A percentile compares a stretch with the other conserved stretches of the same genome.
Evolutionary conservation across 1,284 basidiomycete species (phyloP).

Genomic region (Cerrena zonata): DNA sequence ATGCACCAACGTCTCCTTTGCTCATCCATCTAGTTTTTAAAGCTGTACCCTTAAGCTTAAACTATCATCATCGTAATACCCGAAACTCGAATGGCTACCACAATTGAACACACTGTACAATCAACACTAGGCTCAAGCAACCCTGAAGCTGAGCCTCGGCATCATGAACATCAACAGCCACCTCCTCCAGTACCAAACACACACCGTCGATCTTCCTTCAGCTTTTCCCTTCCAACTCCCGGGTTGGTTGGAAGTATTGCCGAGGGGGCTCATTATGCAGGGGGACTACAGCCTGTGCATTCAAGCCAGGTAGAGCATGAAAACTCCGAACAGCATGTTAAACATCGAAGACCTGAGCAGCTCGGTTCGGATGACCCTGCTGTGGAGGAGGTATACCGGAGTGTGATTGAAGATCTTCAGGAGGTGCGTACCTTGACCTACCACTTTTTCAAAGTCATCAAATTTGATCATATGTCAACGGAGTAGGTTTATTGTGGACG

Average conservation of each 20-base stretch:
- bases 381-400: constrained; percentile 16
- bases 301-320: constrained; percentile 2
- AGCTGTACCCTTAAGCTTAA: too few species aligned
- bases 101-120: not conserved
- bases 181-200: constrained; percentile 12
- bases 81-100: not conserved
- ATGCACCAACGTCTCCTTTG: too few species aligned
- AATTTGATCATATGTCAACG: not conserved
- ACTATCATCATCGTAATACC: too few species aligned
- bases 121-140: not conserved
- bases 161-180: constrained; percentile 4
- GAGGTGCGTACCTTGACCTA: constrained; percentile 32
- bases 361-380: constrained; percentile 15
- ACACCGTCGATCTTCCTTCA: constrained; percentile 38
- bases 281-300: constrained; percentile 18
- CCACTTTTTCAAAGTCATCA: not conserved
- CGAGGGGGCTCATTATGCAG: constrained; percentile 54
- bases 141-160: not conserved
- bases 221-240: constrained; percentile 42
- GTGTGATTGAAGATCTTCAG: constrained; percentile 43
- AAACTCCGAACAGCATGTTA: constrained; percentile 7
- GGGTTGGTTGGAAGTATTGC: constrained; percentile 51
- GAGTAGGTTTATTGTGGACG: constrained; percentile 48
- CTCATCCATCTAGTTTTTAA: too few species aligned
- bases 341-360: constrained; percentile 19